Evolutionary conservation across 1,284 basidiomycete species (phyloP), one percentile per base, ranked within the genome.

Genomic region (Albatrellus sp.): DNA sequence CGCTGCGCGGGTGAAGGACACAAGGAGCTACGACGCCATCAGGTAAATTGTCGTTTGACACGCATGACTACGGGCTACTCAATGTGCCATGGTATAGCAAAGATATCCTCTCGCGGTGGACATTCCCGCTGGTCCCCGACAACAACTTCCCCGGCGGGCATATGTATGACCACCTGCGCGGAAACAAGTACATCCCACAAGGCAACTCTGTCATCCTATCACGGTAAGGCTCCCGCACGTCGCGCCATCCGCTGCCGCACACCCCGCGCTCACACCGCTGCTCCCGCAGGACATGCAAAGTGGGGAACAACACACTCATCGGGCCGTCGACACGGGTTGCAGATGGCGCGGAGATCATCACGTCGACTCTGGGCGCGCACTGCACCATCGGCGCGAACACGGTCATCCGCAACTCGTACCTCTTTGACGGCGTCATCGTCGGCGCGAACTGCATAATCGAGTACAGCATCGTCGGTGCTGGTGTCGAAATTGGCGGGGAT

Each of bases 81-180:
- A 9, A 3, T n/a, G 19, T 19, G 28, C 5, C 9, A 7, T n/a
- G 7, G 29, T 31, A 20, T 54, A 92, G 90, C 64, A 88, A 89
- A 60, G 92, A 98, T 56, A 88, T 98, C 40, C 65, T 98, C 32
- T 75, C 87, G 24, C 72, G 93, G 50, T 94, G 91, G 89, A 88
- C 90, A 2, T 94, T 91, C 65, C 96, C 94, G 1, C 71, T 98
- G 14, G 89, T 92, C 1, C 94, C 94, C 9, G 93, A 96, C 55
- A 81, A 92, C 57, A 90, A 90, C 57, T 79, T 93, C 52, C 90
- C 91, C 0, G 79, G 84, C 9, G 80, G 79, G 8, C 77, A 80
- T 44, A 63, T 76, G 37, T 94, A 92, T 58, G 88, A 92, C 57
- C 79, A 91, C 54, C 72, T 82, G 37, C 74, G 83, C 30, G 90